phyloP scores from a whole-genome alignment of 192 early-diverging fungal genomes.

The Coemansia sp. region DNA sequence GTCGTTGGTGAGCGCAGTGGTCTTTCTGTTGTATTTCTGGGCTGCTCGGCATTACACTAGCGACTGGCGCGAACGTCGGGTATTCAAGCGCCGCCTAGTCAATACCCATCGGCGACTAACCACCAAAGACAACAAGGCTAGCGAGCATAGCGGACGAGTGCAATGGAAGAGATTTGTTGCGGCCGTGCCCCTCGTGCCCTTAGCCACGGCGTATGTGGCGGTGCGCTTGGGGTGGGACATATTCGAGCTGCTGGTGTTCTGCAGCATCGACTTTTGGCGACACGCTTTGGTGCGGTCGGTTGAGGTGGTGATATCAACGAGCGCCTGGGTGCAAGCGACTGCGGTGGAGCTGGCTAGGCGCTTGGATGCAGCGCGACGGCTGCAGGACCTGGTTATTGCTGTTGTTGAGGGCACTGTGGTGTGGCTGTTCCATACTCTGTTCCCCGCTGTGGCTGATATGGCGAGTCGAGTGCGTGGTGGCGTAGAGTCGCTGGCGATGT shows the following conservation, averaged over 20 bases:
- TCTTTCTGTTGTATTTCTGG: slow-evolving; percentile 13
- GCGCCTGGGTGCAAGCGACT: not conserved
- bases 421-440: slow-evolving; percentile 25
- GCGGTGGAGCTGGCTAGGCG: not conserved
- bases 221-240: slow-evolving; percentile 38
- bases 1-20: slow-evolving; percentile 19
- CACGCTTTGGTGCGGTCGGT: not conserved
- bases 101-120: slow-evolving; percentile 20
- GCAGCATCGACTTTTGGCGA: slow-evolving; percentile 22
- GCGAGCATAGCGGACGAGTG: not conserved
- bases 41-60: slow-evolving; percentile 34
- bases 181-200: slow-evolving; percentile 36
- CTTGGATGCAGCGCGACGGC: slow-evolving; percentile 16
- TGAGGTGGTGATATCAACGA: not conserved
- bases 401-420: slow-evolving; percentile 30
- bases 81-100: slow-evolving; percentile 31
- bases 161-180: slow-evolving; percentile 45
- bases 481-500: not conserved
- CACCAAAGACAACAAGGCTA: not conserved
- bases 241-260: slow-evolving; percentile 45
- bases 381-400: slow-evolving; percentile 8
- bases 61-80: slow-evolving; percentile 44
- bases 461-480: not conserved
- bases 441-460: slow-evolving; percentile 14
- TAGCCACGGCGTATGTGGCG: slow-evolving; percentile 41